These are phyloP conservation scores for Cystofilobasidium ferigula DNA, from an alignment of 768 basidiomycete genomes.

Conservation along the genomic window DNA sequence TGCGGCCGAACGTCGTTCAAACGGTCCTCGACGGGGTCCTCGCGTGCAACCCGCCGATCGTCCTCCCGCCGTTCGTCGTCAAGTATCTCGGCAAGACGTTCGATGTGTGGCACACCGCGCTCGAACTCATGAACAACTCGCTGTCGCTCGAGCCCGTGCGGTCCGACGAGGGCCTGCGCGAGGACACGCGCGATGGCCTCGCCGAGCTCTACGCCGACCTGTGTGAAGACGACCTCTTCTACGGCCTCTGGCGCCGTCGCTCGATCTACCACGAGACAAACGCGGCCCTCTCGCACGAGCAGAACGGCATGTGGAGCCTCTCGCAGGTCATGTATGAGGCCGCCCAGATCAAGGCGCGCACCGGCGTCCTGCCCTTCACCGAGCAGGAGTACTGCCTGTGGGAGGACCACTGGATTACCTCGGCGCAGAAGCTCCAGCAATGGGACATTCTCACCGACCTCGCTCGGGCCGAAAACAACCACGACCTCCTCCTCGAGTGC, in stretches of 20 bases:
- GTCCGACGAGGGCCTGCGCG: constrained; percentile 69
- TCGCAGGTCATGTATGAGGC: constrained; percentile 68
- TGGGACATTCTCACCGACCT: constrained; percentile 94
- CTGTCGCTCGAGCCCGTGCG: constrained; percentile 53
- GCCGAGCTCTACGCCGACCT: constrained; percentile 93
- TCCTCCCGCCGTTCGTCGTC: constrained; percentile 82
- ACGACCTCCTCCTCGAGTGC: constrained; percentile 84
- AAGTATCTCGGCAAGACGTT: constrained; percentile 95
- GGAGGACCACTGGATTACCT: constrained; percentile 98
- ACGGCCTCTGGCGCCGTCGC: constrained; percentile 87
- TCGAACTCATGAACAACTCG: constrained; percentile 75
- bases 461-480: constrained; percentile 74
- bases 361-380: constrained; percentile 72
- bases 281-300: constrained; percentile 70
- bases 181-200: constrained; percentile 77
- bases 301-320: constrained; percentile 94
- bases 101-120: constrained; percentile 82
- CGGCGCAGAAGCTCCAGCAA: constrained; percentile 85
- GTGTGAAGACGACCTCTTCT: constrained; percentile 92
- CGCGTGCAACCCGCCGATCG: constrained; percentile 75
- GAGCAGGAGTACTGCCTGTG: constrained; percentile 94
- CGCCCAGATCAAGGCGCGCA: constrained; percentile 74
- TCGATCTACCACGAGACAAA: constrained; percentile 72
- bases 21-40: constrained; percentile 75
- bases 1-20: constrained; percentile 84